Evolutionary conservation across 73 alveolate genomes (phyloP).

Genomic region (Stentor roeselii): DNA sequence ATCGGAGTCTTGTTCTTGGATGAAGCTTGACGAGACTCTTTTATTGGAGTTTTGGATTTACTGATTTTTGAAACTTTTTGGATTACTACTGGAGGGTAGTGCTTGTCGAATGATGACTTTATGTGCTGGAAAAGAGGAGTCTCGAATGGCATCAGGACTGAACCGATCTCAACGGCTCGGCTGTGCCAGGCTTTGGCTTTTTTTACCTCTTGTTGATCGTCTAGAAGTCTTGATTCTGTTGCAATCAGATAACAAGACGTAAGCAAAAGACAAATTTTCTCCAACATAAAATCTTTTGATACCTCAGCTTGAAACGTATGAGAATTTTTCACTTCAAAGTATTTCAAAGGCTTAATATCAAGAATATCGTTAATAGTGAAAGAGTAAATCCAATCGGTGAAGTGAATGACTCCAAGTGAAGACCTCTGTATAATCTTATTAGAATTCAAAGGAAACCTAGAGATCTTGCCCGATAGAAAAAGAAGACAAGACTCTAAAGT

Average conservation of each 20-base stretch:
- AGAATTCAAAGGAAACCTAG: not conserved
- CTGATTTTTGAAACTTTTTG: not conserved
- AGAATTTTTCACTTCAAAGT: slow-evolving; percentile 36
- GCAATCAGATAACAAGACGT: slow-evolving; percentile 85
- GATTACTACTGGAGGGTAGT: not conserved
- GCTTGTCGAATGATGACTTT: not conserved
- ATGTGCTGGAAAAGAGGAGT: slow-evolving; percentile 23
- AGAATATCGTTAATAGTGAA: slow-evolving; percentile 47
- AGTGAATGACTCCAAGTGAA: slow-evolving; percentile 35
- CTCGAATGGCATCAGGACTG: slow-evolving; percentile 70
- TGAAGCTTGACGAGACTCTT: not conserved
- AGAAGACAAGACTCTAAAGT: not conserved
- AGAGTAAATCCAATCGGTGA: slow-evolving; percentile 54
- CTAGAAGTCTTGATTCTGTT: slow-evolving; percentile 81
- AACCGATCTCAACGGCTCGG: slow-evolving; percentile 80
- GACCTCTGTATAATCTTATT: not conserved
- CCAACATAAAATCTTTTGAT: slow-evolving; percentile 49
- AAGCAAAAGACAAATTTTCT: slow-evolving; percentile 49
- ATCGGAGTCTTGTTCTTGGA: not conserved
- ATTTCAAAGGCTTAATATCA: slow-evolving; percentile 59
- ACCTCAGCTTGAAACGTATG: slow-evolving; percentile 37
- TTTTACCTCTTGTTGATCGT: slow-evolving; percentile 42
- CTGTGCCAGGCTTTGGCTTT: slow-evolving; percentile 69
- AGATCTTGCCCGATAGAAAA: not conserved
- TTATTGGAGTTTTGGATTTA: not conserved